phyloP scores from a whole-genome alignment of 129 eudicot genomes.

The Artemisia tridentata region DNA sequence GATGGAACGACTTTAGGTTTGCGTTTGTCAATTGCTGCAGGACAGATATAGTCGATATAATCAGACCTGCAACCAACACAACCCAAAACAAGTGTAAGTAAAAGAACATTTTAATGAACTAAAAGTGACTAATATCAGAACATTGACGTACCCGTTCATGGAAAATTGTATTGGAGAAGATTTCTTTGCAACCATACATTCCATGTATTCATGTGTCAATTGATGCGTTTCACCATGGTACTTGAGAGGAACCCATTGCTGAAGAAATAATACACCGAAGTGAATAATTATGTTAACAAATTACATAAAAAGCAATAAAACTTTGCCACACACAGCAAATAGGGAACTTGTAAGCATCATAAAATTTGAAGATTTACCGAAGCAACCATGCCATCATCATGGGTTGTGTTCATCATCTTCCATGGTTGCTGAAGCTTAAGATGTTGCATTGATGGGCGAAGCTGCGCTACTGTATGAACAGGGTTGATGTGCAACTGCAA shows the following conservation, averaged over 20 bases:
- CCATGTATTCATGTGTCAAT: slow-evolving; percentile 38
- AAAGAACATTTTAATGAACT: no score
- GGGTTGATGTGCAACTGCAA: slow-evolving; percentile 92
- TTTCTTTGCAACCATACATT: slow-evolving; percentile 48
- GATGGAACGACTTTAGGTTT: no score
- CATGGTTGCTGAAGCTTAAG: not conserved
- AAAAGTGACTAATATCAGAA: not conserved
- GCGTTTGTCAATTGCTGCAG: no score
- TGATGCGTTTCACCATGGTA: slow-evolving; percentile 61
- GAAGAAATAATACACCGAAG: slow-evolving; percentile 27
- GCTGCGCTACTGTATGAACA: slow-evolving; percentile 81
- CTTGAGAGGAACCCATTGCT: slow-evolving; percentile 73
- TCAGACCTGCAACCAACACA: no score
- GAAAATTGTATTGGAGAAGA: slow-evolving; percentile 45
- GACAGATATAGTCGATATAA: no score
- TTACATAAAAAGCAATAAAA: slow-evolving; percentile 1
- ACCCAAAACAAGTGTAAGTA: no score
- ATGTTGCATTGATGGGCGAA: slow-evolving; percentile 88
- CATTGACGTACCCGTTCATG: slow-evolving; percentile 59
- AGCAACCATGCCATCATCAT: no score
- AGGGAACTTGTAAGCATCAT: no score
- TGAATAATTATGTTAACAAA: slow-evolving; percentile 5
- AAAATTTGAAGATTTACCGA: no score
- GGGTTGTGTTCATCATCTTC: slow-evolving; percentile 24
- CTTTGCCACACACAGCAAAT: no score